phyloP scores from a whole-genome alignment of 768 basidiomycete genomes.

The Coprinellus aureogranulatus region DNA sequence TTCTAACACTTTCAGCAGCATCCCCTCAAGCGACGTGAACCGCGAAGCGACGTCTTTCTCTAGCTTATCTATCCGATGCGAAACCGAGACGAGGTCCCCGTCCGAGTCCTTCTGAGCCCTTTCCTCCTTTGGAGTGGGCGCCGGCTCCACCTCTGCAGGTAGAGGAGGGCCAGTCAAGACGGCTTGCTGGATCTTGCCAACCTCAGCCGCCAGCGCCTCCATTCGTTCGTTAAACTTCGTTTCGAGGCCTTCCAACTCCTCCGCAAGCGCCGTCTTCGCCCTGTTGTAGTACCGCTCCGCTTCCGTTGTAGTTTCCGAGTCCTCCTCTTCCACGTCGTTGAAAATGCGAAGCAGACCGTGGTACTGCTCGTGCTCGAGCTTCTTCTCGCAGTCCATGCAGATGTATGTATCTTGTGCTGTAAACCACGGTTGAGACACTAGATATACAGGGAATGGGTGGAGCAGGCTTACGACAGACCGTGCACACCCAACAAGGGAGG shows the following conservation, averaged over 20 bases:
- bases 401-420: conserved; percentile 6
- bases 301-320: not conserved
- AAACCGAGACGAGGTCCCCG: not conserved
- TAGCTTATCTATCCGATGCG: not conserved
- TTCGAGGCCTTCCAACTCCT: conserved; percentile 1
- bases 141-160: not conserved
- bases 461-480: conserved; percentile 9
- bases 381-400: conserved; percentile 4
- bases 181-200: not conserved
- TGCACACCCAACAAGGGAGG: conserved; percentile 9
- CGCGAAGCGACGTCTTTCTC: conserved; percentile 5
- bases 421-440: not conserved
- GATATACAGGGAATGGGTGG: not conserved
- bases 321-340: not conserved
- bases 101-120: not conserved
- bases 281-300: not conserved
- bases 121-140: not conserved
- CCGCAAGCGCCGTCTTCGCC: not conserved
- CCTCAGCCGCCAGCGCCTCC: not conserved
- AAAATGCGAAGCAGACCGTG: not conserved
- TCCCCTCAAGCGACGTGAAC: conserved; percentile 6
- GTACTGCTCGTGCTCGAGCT: not conserved
- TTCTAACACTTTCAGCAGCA: not conserved
- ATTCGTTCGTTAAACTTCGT: not conserved
- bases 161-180: too few species aligned